phyloP scores from a whole-genome alignment of 345 rosid genomes.

The Excoecaria cochinchinensis region DNA sequence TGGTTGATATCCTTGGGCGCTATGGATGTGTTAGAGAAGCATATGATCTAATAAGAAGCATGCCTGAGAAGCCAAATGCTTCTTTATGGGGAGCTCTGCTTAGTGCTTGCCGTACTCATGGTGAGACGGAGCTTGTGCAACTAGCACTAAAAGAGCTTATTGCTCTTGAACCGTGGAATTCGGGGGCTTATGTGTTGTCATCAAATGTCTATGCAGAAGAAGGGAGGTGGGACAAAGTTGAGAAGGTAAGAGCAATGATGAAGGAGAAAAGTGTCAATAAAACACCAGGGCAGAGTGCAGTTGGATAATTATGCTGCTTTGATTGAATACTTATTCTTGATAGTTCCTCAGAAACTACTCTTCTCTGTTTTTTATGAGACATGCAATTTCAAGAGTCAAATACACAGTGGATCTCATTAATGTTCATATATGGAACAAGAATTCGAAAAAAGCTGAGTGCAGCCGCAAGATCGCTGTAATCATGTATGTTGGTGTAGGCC shows the following conservation, averaged over 20 bases:
- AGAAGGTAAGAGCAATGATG: conserved; percentile 52
- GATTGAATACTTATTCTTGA: neutral
- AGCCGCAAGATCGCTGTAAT: neutral
- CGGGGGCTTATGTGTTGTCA: conserved; percentile 65
- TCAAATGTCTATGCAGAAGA: conserved; percentile 69
- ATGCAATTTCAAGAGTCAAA: neutral
- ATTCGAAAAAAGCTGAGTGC: neutral
- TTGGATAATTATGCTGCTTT: conserved; percentile 15
- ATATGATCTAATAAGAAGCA: conserved; percentile 51
- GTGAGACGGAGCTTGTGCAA: conserved; percentile 56
- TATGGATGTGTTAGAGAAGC: conserved; percentile 54
- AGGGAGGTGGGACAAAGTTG: conserved; percentile 71
- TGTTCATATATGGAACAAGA: neutral
- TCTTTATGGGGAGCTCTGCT: conserved; percentile 70
- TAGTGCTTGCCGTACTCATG: conserved; percentile 64
- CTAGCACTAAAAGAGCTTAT: conserved; percentile 54
- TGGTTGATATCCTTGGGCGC: conserved; percentile 76
- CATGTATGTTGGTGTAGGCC: neutral
- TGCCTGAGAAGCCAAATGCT: conserved; percentile 50
- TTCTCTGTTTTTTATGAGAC: neutral
- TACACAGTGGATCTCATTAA: neutral
- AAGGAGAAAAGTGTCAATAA: conserved; percentile 47
- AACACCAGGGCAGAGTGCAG: conserved; percentile 44
- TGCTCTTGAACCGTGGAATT: conserved; percentile 57
- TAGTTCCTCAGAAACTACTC: neutral